Evolutionary conservation across 495 filamentous ascomycete species (phyloP), one percentile per base, ranked within the genome.

Genomic region (Cercophora samala): DNA sequence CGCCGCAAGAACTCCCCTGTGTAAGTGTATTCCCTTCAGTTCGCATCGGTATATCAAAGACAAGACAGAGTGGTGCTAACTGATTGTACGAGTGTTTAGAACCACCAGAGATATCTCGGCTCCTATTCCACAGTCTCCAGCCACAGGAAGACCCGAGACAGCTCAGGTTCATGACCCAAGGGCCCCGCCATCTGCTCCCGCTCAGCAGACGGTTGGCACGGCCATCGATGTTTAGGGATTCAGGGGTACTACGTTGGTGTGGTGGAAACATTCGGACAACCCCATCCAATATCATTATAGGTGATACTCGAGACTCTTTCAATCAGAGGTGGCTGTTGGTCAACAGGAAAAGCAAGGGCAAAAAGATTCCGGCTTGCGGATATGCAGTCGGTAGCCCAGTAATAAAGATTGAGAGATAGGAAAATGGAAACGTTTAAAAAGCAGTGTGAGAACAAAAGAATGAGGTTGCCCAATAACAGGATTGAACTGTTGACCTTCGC

Each of bases 401-500:
- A n/a, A n/a, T n/a, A n/a, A n/a, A n/a, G n/a, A n/a, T n/a, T n/a
- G n/a, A n/a, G n/a, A n/a, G n/a, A n/a, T n/a, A n/a, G n/a, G n/a
- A n/a, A n/a, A n/a, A n/a, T n/a, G n/a, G n/a, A n/a, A n/a, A n/a
- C n/a, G n/a, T n/a, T n/a, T n/a, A n/a, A n/a, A n/a, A n/a, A n/a
- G n/a, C n/a, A n/a, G n/a, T n/a, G n/a, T n/a, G n/a, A n/a, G n/a
- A n/a, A n/a, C n/a, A 29, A 42, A 29, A 37, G 17, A 62, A 32
- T 15, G 25, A n/a, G 9, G 21, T 6, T 64, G 62, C 62, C 62
- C 62, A 64, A 64, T 64, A 64, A 64, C 62, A 64, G 62, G 62
- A 64, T 64, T 64, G 62, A 64, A 64, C 62, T 64, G 62, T 64
- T 64, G 62, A 64, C 62, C 62, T 64, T 64, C 62, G 62, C 62